phyloP scores from a whole-genome alignment of 2,329 filamentous ascomycete genomes.

The Tolypocladium nubicola region DNA sequence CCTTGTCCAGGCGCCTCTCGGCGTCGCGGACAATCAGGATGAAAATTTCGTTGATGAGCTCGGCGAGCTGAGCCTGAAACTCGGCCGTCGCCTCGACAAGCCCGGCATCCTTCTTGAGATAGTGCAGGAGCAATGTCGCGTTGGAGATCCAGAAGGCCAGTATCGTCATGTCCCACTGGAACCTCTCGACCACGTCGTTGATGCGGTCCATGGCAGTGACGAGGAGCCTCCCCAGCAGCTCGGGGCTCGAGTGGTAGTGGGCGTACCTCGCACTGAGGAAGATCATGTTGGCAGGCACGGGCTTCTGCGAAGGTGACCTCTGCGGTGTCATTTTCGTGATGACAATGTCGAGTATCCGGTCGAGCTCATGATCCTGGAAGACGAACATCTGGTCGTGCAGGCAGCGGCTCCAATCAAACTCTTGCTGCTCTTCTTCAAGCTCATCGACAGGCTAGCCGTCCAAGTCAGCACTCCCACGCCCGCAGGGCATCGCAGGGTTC shows the following conservation, averaged over 20 bases:
- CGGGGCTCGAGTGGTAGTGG: constrained; percentile 85
- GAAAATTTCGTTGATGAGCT: constrained; percentile 96
- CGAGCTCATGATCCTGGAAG: constrained; percentile 89
- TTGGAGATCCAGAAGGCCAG: constrained; percentile 99
- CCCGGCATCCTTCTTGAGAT: constrained; percentile 86
- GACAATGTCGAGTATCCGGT: constrained; percentile 85
- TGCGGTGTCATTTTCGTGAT: constrained; percentile 98
- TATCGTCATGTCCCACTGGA: constrained; percentile 99
- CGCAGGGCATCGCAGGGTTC: background rate
- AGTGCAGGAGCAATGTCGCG: constrained; percentile 87
- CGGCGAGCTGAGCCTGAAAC: constrained; percentile 86
- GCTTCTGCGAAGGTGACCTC: constrained; percentile 91
- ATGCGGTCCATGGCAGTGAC: constrained; percentile 89
- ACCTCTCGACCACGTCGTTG: constrained; percentile 87
- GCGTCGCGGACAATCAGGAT: constrained; percentile 95
- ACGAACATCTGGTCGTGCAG: constrained; percentile 99
- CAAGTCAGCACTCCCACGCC: constrained; percentile 10
- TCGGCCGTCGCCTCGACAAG: constrained; percentile 71
- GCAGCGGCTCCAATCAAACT: constrained; percentile 93
- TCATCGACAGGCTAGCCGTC: constrained; percentile 55
- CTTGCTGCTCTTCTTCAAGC: constrained; percentile 77
- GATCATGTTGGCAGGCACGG: constrained; percentile 92
- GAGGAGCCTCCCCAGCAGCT: constrained; percentile 72
- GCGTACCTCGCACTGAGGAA: constrained; percentile 94
- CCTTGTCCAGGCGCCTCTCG: constrained; percentile 91